Percentiles rank a stretch among this genome's conserved stretches.
Conservation (phyloP, 2,329 filamentous ascomycete species). For the Cyanodermella asteris region DNA sequence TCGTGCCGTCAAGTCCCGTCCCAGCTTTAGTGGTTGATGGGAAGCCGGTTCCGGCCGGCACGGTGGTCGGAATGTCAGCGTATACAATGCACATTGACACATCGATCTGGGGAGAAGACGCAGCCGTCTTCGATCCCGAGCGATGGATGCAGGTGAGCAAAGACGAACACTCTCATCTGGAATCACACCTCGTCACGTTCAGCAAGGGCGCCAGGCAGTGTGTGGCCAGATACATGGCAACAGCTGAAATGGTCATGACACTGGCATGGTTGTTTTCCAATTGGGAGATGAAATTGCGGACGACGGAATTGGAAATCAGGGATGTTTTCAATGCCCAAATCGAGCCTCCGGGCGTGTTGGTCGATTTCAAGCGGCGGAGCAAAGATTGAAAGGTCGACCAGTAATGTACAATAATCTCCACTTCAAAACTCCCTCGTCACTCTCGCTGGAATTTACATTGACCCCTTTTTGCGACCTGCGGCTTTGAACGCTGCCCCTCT, state of each 20-base stretch:
- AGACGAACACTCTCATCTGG: slow-evolving; percentile 1
- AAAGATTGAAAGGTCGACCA: neutral
- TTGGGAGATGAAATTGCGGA: slow-evolving; percentile 2
- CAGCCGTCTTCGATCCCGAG: slow-evolving; percentile 4
- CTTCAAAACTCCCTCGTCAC: neutral
- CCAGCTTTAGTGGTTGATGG: neutral
- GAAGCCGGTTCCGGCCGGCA: slow-evolving; percentile 2
- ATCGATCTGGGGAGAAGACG: slow-evolving; percentile 2
- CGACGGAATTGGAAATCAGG: slow-evolving; percentile 1
- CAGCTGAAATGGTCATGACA: slow-evolving; percentile 1
- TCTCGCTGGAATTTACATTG: neutral
- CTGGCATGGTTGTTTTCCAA: slow-evolving; percentile 2
- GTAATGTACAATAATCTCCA: neutral
- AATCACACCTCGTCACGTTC: slow-evolving; percentile 2
- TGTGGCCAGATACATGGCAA: slow-evolving; percentile 2
- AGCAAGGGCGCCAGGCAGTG: slow-evolving; percentile 1
- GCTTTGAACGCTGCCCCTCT: slow-evolving; percentile 7
- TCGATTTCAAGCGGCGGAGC: no score
- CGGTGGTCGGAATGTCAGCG: neutral
- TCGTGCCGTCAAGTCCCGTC: slow-evolving; percentile 2
- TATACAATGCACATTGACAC: slow-evolving; percentile 1
- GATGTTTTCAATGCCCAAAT: slow-evolving; percentile 1
- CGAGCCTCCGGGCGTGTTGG: neutral
- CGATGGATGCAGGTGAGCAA: slow-evolving; percentile 4
- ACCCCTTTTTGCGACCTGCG: slow-evolving; percentile 3